These are phyloP conservation scores for Neoboletus brunneissimus DNA, from an alignment of 768 basidiomycete species.

Conservation along the genomic window DNA sequence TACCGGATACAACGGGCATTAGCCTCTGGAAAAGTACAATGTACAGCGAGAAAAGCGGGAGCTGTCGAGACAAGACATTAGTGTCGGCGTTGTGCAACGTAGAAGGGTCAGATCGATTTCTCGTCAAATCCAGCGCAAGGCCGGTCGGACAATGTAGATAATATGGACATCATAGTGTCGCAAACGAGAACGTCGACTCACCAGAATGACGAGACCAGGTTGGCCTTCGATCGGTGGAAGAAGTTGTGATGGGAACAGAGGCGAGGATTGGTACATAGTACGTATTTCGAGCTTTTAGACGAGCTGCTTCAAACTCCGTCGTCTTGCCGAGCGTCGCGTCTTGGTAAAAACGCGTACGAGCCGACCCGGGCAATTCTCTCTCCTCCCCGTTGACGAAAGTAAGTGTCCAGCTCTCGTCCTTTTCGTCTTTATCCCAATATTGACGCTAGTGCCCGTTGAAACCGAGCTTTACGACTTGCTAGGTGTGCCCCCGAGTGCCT, in stretches of 20 bases:
- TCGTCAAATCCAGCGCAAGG: constrained; percentile 51
- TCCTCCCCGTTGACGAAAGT: constrained; percentile 21
- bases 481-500: constrained; percentile 66
- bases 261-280: not conserved
- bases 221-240: not conserved
- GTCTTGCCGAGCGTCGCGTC: constrained; percentile 30
- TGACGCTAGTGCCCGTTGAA: constrained; percentile 60
- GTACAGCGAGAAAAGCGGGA: constrained; percentile 14
- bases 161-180: constrained; percentile 54
- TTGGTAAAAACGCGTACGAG: constrained; percentile 26
- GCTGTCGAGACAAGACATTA: constrained; percentile 29
- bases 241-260: not conserved
- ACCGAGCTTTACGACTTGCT: constrained; percentile 86
- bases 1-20: constrained; percentile 27
- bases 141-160: constrained; percentile 94
- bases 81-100: constrained; percentile 11
- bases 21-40: constrained; percentile 25
- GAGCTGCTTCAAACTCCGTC: constrained; percentile 32
- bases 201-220: constrained; percentile 3
- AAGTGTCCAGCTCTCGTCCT: constrained; percentile 17
- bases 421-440: not conserved
- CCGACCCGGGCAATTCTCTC: not conserved
- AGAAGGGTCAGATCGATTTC: constrained; percentile 25
- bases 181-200: constrained; percentile 17
- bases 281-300: not conserved